Percentiles rank a stretch among this genome's conserved stretches.
These are phyloP conservation scores for Amanita jacksonii DNA, from an alignment of 768 basidiomycete genomes.

Conservation along the genomic window DNA sequence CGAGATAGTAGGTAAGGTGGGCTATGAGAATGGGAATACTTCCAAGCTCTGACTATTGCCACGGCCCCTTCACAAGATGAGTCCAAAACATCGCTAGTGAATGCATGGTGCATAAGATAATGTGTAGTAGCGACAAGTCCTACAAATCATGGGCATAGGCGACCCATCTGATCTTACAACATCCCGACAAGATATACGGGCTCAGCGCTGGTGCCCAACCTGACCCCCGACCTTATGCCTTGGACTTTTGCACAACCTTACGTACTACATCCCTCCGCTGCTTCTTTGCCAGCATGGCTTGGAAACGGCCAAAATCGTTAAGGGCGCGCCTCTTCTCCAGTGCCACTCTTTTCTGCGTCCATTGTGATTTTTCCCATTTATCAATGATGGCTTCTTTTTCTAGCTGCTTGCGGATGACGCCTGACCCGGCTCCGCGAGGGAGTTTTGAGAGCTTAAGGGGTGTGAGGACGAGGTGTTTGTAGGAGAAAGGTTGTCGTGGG, in stretches of 20 bases:
- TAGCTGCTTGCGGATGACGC: slow-evolving; percentile 74
- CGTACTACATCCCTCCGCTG: slow-evolving; percentile 68
- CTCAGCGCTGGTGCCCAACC: too few relatives aligned
- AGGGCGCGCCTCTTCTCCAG: slow-evolving; percentile 62
- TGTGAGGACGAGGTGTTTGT: slow-evolving; percentile 89
- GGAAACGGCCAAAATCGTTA: slow-evolving; percentile 90
- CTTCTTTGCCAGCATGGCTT: slow-evolving; percentile 86
- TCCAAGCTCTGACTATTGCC: too few relatives aligned
- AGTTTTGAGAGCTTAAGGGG: slow-evolving; percentile 74
- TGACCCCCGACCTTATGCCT: slow-evolving; percentile 16
- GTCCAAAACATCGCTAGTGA: too few relatives aligned
- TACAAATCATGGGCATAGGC: too few relatives aligned
- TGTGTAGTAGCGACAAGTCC: too few relatives aligned
- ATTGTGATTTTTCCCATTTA: slow-evolving; percentile 84
- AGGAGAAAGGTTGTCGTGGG: slow-evolving; percentile 86
- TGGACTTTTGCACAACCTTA: slow-evolving; percentile 54
- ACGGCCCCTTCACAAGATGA: too few relatives aligned
- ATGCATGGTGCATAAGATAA: too few relatives aligned
- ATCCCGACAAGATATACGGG: too few relatives aligned
- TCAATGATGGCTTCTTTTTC: slow-evolving; percentile 77
- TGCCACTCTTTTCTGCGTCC: slow-evolving; percentile 83
- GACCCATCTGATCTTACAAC: too few relatives aligned
- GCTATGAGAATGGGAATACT: too few relatives aligned
- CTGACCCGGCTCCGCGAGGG: slow-evolving; percentile 79
- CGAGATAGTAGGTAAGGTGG: too few relatives aligned